Percentiles rank a stretch among this genome's conserved stretches.
These are phyloP conservation scores for Fusarium praegraminearum DNA, from an alignment of 2,329 filamentous ascomycete species.

Conservation along the genomic window DNA sequence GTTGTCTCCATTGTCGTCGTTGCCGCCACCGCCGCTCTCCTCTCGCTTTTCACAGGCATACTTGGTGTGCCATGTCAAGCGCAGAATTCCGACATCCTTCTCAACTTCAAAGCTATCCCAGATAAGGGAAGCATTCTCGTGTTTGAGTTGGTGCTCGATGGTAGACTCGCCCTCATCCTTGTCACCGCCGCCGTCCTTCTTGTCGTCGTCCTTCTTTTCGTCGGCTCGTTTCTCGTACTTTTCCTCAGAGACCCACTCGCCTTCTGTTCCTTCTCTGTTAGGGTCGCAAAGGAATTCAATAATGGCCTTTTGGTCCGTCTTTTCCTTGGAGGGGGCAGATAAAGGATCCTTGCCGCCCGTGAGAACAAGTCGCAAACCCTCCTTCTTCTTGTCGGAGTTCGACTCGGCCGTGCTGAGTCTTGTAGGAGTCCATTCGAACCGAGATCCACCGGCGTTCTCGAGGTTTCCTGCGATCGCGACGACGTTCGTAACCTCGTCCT, in stretches of 20 bases:
- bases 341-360: slow-evolving; percentile 67
- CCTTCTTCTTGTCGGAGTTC: slow-evolving; percentile 72
- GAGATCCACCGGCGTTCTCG: slow-evolving; percentile 65
- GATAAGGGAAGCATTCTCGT: slow-evolving; percentile 72
- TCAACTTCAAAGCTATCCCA: slow-evolving; percentile 79
- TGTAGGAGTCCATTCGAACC: slow-evolving; percentile 74
- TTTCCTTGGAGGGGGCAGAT: slow-evolving; percentile 63
- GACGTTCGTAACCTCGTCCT: slow-evolving; percentile 61
- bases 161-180: slow-evolving; percentile 56
- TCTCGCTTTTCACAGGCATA: slow-evolving; percentile 78
- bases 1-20: slow-evolving; percentile 56
- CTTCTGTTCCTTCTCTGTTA: slow-evolving; percentile 78
- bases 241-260: slow-evolving; percentile 69
- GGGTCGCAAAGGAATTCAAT: slow-evolving; percentile 88
- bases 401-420: slow-evolving; percentile 74
- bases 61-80: slow-evolving; percentile 87
- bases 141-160: slow-evolving; percentile 65
- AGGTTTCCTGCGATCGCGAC: slow-evolving; percentile 83
- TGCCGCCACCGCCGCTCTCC: slow-evolving; percentile 56
- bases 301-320: slow-evolving; percentile 76
- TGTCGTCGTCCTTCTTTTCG: slow-evolving; percentile 44
- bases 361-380: slow-evolving; percentile 79
- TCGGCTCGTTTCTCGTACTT: slow-evolving; percentile 59
- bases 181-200: slow-evolving; percentile 52
- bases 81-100: slow-evolving; percentile 71